A percentile compares a stretch with the other conserved stretches of the same genome.
Evolutionary conservation across 139 green algal genomes (phyloP).

Genomic region (Picochlorum sp.): DNA sequence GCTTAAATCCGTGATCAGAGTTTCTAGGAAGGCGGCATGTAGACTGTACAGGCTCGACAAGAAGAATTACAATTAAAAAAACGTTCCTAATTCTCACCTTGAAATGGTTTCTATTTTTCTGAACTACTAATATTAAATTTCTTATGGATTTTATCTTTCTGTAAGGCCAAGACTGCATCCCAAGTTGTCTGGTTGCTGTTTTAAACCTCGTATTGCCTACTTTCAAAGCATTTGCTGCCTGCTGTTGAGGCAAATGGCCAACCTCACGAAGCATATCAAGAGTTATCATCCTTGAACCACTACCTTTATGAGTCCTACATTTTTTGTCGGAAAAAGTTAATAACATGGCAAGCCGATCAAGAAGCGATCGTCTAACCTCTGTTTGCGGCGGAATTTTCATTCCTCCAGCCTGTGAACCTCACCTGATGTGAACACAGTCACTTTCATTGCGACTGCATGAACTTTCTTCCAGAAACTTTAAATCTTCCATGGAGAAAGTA

Average conservation of each 20-base stretch:
- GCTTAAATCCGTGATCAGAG: too few species aligned
- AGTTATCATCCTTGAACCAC: constrained; percentile 4
- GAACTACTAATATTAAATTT: neutral
- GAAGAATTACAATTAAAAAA: neutral
- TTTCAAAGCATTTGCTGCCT: constrained; percentile 3
- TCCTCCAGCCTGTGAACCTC: too few species aligned
- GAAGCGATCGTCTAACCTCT: too few species aligned
- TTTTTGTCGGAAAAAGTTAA: too few species aligned
- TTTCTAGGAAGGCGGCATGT: too few species aligned
- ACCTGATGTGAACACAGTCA: too few species aligned
- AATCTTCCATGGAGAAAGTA: too few species aligned
- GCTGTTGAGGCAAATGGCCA: constrained; percentile 7
- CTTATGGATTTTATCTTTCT: constrained; percentile 9
- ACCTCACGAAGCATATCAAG: constrained; percentile 3
- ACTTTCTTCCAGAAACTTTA: too few species aligned
- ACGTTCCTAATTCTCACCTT: neutral
- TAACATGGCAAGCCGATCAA: too few species aligned
- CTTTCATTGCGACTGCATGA: too few species aligned
- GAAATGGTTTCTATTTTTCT: neutral
- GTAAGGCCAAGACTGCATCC: constrained; percentile 8
- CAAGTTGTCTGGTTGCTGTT: constrained; percentile 3
- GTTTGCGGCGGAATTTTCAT: too few species aligned
- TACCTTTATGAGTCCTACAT: constrained; percentile 4
- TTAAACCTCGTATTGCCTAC: constrained; percentile 14
- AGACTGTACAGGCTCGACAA: neutral